These are phyloP conservation scores for Mycena amicta DNA, from an alignment of 768 basidiomycete genomes.

Conservation along the genomic window DNA sequence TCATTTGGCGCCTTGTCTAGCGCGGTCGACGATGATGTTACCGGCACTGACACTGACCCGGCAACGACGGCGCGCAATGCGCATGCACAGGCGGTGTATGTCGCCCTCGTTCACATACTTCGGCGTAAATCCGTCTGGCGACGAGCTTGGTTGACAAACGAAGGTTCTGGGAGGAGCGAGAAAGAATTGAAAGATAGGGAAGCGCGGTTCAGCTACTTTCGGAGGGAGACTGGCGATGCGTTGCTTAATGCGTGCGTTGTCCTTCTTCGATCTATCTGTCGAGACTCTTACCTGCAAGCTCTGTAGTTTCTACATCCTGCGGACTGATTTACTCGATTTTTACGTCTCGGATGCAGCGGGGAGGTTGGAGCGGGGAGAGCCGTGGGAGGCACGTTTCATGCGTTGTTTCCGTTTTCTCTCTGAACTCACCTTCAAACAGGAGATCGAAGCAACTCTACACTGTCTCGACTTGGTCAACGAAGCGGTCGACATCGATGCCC, in stretches of 20 bases:
- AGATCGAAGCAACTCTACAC: conserved; percentile 84
- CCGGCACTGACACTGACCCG: conserved; percentile 17
- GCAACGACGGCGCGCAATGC: conserved; percentile 22
- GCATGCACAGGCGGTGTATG: conserved; percentile 57
- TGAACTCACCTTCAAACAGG: conserved; percentile 45
- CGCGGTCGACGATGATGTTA: conserved; percentile 29
- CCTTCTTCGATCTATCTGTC: neutral
- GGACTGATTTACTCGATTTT: conserved; percentile 78
- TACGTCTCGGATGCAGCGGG: conserved; percentile 65
- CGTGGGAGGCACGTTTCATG: conserved; percentile 71
- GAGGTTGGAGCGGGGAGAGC: conserved; percentile 51
- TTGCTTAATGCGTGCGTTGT: conserved; percentile 79
- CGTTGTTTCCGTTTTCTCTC: neutral
- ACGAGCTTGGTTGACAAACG: neutral
- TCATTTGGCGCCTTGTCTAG: neutral
- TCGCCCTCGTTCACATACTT: conserved; percentile 72
- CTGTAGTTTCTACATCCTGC: conserved; percentile 81
- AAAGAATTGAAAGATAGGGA: conserved; percentile 3
- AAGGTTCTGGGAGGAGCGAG: neutral
- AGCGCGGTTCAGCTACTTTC: conserved; percentile 42
- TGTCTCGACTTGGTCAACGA: conserved; percentile 88
- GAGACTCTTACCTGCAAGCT: conserved; percentile 5
- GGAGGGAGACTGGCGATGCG: conserved; percentile 85
- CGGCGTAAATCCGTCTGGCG: conserved; percentile 76
- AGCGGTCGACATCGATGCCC: conserved; percentile 63